Conservation (phyloP, 306 rosid species). For the Arachis hypogaea region DNA sequence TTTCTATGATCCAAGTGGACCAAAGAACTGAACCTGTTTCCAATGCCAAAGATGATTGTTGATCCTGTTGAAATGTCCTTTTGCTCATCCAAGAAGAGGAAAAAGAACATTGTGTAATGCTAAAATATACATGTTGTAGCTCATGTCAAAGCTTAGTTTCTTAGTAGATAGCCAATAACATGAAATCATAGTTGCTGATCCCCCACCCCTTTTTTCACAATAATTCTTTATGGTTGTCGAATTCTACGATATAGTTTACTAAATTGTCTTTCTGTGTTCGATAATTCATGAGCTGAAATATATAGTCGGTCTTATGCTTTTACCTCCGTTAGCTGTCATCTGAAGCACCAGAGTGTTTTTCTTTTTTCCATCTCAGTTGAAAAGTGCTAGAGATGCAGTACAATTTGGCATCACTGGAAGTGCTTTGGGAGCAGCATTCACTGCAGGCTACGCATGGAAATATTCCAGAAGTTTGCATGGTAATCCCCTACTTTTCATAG, state of each 20-base stretch:
- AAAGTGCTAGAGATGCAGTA: constrained; percentile 71
- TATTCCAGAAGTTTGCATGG: constrained; percentile 89
- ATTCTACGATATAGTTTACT: background rate
- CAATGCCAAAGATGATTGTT: constrained; percentile 9
- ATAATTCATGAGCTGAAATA: background rate
- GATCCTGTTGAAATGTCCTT: constrained; percentile 12
- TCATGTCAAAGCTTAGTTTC: constrained; percentile 23
- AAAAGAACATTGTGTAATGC: background rate
- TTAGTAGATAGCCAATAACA: constrained; percentile 5
- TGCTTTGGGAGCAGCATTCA: constrained; percentile 72
- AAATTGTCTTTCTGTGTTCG: background rate
- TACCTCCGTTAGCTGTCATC: constrained; percentile 17
- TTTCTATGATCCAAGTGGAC: constrained; percentile 4
- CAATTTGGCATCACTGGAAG: constrained; percentile 67
- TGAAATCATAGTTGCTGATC: constrained; percentile 16
- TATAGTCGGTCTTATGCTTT: constrained; percentile 18
- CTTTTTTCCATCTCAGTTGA: constrained; percentile 58
- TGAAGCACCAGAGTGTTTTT: constrained; percentile 21
- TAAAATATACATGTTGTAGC: constrained; percentile 2
- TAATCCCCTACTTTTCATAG: constrained; percentile 37
- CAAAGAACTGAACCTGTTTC: constrained; percentile 19
- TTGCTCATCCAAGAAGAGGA: background rate
- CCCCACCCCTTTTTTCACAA: background rate
- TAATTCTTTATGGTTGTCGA: background rate
- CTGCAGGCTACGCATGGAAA: constrained; percentile 77